Base-by-base conservation (phyloP, 2,329 filamentous ascomycete genomes). In the Proliferodiscus dingleyae region DNA sequence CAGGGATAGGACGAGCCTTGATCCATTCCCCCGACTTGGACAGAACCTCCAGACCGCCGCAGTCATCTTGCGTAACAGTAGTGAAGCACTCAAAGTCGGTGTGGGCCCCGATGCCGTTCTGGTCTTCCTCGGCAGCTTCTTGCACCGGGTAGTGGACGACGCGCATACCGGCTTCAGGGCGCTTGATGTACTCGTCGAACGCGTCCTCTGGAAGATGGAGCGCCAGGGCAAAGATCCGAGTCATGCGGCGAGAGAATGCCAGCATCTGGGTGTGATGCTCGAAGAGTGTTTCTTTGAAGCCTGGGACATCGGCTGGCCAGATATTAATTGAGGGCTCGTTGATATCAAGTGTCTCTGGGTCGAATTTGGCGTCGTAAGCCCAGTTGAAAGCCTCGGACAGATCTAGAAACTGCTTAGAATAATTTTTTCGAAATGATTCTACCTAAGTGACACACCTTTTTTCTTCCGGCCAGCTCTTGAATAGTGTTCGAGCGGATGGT, bases 171-270 rank as follows among this genome's bases (percentile, higher is more conserved):
- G 60, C 57, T 1, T 60, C 74, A 0, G 77, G 77, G 47, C 72
- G 67, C 1, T 64, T 69, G 21, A 72, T 69, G 44, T 77, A 72
- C 1, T 61, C 55, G 51, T 80, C 75, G 54, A 80, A 78, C 41
- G 71, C 70, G 16, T 67, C 54, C 51, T 80, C 76, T 0, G 70
- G 67, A 7, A 80, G 63, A 5, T 68, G 68, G 1, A 80, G 64
- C 1, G 71, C 71, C 2, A 81, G 65, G 0, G 77, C 75, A 52
- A 81, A 77, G n/a, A 69, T 63, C 3, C 66, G 63, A 5, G 73
- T 69, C 37, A 81, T 53, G n/a, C 63, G 65, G 16, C 76, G 67
- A 4, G 69, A 61, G 3, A 72, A 53, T 5, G 50, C 47, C 7
- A 71, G 57, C 11, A 68, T 60, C 19, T 63, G 46, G 0, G 60